Conservation (phyloP, 257 asterid genomes). For the Rhazya stricta region DNA sequence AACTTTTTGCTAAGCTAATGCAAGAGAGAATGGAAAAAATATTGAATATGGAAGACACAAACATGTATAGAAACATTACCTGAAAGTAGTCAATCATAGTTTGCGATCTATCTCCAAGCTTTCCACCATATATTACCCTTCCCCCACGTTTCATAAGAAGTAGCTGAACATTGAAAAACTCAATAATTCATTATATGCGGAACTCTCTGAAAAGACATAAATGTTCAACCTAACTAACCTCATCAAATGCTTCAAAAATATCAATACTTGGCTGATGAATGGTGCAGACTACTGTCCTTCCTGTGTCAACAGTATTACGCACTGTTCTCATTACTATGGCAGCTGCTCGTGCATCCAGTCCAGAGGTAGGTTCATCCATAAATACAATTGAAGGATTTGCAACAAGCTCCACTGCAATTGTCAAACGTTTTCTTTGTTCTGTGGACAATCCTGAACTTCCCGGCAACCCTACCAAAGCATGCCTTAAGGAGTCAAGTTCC, state of each 20-base stretch:
- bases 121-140: constrained; percentile 84
- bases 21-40: not conserved
- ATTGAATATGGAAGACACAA: not conserved
- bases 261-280: constrained; percentile 96
- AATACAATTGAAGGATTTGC: constrained; percentile 92
- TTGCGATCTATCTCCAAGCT: constrained; percentile 75
- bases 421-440: constrained; percentile 86
- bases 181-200: not conserved
- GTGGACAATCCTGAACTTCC: constrained; percentile 85
- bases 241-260: constrained; percentile 93
- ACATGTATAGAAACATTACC: constrained; percentile 31
- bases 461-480: constrained; percentile 87
- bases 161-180: constrained; percentile 41
- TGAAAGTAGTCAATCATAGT: constrained; percentile 71
- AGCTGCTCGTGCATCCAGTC: constrained; percentile 98
- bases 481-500: constrained; percentile 65
- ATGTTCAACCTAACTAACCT: constrained; percentile 39
- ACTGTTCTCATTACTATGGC: constrained; percentile 97
- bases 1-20: not conserved
- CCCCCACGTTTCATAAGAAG: constrained; percentile 94
- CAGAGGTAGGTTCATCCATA: constrained; percentile 97
- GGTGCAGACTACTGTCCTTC: constrained; percentile 96
- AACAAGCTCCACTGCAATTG: constrained; percentile 95
- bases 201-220: not conserved
- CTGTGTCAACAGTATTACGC: constrained; percentile 90